Base-by-base conservation (phyloP, 306 rosid genomes). In the Rosa multiflora region DNA sequence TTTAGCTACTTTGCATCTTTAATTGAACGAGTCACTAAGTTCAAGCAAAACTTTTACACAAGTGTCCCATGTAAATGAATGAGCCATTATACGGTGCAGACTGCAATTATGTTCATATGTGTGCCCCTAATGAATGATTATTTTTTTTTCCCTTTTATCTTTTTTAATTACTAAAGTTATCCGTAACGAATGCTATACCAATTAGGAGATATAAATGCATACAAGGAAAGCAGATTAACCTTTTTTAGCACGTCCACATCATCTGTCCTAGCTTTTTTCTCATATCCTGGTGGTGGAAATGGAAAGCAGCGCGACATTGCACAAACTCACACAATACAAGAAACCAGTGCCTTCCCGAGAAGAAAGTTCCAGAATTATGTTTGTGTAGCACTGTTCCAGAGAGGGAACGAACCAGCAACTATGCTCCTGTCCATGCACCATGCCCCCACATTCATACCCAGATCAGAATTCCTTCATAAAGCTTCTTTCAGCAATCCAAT, bases 241-340 rank as follows among this genome's bases (percentile, higher is more conserved):
- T 95, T 84, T 84, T 83, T 89, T 39, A 88, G 82, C 47, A 88
- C 78, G 85, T 92, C 86, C 78, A 71, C 89, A 58, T 90, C 91
- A 82, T 90, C 93, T 6, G 87, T 77, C 85, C 85, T 84, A 83
- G 85, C 80, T 86, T 88, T 90, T 91, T 90, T 95, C 88, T 87
- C 92, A 90, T 92, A 95, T 84, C 98, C 99, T 29, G 94, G 92
- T 55, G 97, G 98, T 48, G 94, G 96, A 84, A 95, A 95, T 75
- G 99, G 93, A 88, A 88, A 95, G 91, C 99, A 95, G 83, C 99
- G 99, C 83, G 98, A 95, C 99, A 95, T 95, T 84, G 99, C 93
- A 90, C 89, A 86, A 81, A 91, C 79, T 78, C 88, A 86, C 78
- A 79, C 86, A 78, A 82, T 11, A 83, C 79, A 78, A 72, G 80